phyloP scores from a whole-genome alignment of 257 asterid genomes.

The Capsicum baccatum region DNA sequence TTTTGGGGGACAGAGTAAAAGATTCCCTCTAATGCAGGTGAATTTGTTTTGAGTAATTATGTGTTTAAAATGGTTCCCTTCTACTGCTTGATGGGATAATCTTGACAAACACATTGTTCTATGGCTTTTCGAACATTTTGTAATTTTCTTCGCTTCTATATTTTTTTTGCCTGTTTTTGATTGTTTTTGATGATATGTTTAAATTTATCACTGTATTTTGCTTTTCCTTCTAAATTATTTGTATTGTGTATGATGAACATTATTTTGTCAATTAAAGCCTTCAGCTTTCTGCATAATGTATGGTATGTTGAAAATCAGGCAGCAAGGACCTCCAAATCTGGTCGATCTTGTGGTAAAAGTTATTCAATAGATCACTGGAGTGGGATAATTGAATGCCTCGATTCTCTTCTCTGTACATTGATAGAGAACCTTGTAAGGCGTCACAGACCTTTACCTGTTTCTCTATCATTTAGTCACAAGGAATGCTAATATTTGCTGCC shows the following conservation, averaged over 20 bases:
- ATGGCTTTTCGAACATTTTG: not conserved
- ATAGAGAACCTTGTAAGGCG: conserved; percentile 85
- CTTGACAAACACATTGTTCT: not conserved
- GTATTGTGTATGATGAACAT: not conserved
- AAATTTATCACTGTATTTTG: not conserved
- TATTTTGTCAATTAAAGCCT: conserved; percentile 1
- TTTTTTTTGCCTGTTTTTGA: not conserved
- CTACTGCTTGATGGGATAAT: not conserved
- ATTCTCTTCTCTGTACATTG: conserved; percentile 70
- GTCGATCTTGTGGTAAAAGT: conserved; percentile 83
- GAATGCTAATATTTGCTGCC: conserved; percentile 24
- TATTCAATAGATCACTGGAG: conserved; percentile 78
- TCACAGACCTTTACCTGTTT: conserved; percentile 6
- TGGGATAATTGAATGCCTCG: conserved; percentile 83
- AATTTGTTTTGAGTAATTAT: too few relatives aligned
- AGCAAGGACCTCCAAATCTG: conserved; percentile 86
- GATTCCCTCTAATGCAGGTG: not conserved
- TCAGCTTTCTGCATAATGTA: conserved; percentile 25
- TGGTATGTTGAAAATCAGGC: conserved; percentile 58
- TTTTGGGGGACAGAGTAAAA: not conserved
- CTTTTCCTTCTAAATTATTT: not conserved
- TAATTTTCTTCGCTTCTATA: not conserved
- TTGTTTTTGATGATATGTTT: not conserved
- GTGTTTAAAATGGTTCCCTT: not conserved
- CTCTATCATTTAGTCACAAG: not conserved